Percentiles rank a stretch among this genome's conserved stretches.
Conservation (phyloP, 495 filamentous ascomycete species). For the Bacidia rubella region DNA sequence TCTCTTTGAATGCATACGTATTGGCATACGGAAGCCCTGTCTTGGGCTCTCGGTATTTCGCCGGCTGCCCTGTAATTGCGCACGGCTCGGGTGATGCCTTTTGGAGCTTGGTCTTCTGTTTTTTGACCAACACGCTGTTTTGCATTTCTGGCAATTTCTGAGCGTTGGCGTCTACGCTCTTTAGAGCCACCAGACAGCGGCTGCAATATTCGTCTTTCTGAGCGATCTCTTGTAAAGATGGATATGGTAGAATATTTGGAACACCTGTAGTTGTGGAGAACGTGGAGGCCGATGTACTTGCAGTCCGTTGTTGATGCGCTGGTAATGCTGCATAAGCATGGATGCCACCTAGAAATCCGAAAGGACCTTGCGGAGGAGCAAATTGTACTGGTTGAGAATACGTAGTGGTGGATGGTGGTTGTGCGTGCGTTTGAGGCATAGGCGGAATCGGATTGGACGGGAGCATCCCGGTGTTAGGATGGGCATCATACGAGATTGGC, state of each 20-base stretch:
- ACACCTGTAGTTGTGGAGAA: neutral
- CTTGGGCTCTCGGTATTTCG: conserved; percentile 60
- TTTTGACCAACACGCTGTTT: conserved; percentile 41
- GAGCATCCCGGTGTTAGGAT: neutral
- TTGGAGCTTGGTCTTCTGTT: conserved; percentile 38
- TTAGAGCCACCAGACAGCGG: conserved; percentile 38
- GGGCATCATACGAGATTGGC: neutral
- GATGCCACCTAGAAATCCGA: conserved; percentile 22
- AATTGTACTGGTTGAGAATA: conserved; percentile 7
- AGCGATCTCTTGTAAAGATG: conserved; percentile 23
- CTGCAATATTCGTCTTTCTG: conserved; percentile 31
- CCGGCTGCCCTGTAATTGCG: conserved; percentile 66
- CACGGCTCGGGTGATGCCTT: conserved; percentile 47
- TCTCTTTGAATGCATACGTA: conserved; percentile 58
- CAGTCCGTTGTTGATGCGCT: conserved; percentile 9
- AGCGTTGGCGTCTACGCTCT: conserved; percentile 39
- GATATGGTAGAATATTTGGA: neutral
- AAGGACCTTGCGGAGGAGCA: conserved; percentile 10
- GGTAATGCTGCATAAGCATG: conserved; percentile 24
- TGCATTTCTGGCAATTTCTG: conserved; percentile 17
- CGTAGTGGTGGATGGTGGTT: too few species aligned
- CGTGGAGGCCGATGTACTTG: conserved; percentile 7
- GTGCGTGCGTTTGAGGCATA: neutral
- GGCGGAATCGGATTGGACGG: neutral
- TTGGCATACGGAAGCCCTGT: conserved; percentile 68